Percentiles rank a stretch among this genome's conserved stretches.
These are phyloP conservation scores for Bauhinia variegata DNA, from an alignment of 306 rosid genomes.

Conservation along the genomic window DNA sequence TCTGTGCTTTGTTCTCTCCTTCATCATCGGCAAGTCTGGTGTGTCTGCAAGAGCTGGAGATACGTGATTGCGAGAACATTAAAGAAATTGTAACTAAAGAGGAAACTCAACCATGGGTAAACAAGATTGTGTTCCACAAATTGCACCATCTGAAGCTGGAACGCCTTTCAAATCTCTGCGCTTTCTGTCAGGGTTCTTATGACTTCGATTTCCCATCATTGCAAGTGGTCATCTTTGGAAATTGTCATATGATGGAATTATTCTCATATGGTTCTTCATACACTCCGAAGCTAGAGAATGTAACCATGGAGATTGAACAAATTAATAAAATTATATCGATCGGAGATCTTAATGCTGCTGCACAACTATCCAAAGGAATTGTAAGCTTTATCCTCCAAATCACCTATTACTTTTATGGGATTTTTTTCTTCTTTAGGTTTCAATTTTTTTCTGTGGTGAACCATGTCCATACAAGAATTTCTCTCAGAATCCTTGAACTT, in stretches of 20 bases:
- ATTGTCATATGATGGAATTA: conserved; percentile 28
- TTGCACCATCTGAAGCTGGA: conserved; percentile 24
- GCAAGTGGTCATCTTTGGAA: conserved; percentile 8
- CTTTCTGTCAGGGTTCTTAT: conserved; percentile 25
- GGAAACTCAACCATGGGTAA: not conserved
- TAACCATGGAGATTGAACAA: conserved; percentile 27
- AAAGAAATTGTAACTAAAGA: conserved; percentile 11
- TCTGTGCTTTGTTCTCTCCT: conserved; percentile 22
- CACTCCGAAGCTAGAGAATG: conserved; percentile 18
- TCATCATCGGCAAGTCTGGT: conserved; percentile 29
- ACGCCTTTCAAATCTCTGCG: conserved; percentile 17
- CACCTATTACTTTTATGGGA: too few relatives aligned
- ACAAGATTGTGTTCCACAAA: conserved; percentile 2
- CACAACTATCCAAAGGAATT: conserved; percentile 18
- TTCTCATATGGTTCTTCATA: conserved; percentile 13
- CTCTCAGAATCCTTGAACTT: too few relatives aligned
- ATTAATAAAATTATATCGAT: conserved; percentile 15
- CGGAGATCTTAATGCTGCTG: conserved; percentile 32
- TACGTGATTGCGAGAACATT: conserved; percentile 16
- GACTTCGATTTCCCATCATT: conserved; percentile 29
- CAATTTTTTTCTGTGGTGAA: too few relatives aligned
- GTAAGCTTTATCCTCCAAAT: conserved; percentile 8
- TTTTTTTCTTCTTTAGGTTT: too few relatives aligned
- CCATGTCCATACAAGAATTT: too few relatives aligned
- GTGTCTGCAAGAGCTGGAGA: conserved; percentile 26